A percentile compares a stretch with the other conserved stretches of the same genome.
These are phyloP conservation scores for Sphagnum tenellum DNA, from an alignment of 225 moss, liverwort and hornwort species.

Conservation along the genomic window DNA sequence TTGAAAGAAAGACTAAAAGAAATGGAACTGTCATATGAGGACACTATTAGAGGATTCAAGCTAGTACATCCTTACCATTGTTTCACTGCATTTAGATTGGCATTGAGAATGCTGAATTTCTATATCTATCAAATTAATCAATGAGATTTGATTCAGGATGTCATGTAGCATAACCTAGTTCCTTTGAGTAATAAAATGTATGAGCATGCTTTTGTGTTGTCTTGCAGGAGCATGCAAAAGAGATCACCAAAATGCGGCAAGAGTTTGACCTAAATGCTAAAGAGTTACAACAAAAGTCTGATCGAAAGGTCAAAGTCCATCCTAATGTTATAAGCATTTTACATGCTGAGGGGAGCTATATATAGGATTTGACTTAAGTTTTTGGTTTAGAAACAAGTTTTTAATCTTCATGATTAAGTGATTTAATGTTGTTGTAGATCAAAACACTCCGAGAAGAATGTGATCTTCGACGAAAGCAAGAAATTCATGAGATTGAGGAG, in stretches of 20 bases:
- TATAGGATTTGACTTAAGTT: no score
- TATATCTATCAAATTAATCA: no score
- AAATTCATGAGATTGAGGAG: conserved; percentile 86
- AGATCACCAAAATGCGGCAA: conserved; percentile 84
- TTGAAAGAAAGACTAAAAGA: conserved; percentile 66
- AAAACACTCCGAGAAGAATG: conserved; percentile 61
- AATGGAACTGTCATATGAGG: conserved; percentile 72
- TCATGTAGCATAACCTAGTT: no score
- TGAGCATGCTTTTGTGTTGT: background rate
- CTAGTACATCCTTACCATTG: conserved; percentile 30
- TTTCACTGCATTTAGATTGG: background rate
- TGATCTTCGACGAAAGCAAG: conserved; percentile 68
- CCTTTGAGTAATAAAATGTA: no score
- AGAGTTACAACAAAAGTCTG: conserved; percentile 67
- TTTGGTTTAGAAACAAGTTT: no score
- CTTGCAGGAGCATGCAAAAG: conserved; percentile 74
- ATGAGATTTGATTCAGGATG: no score
- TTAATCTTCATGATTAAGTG: no score
- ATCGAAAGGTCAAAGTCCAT: conserved; percentile 31
- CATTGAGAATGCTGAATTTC: no score
- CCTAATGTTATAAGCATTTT: no score
- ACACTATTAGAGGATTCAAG: conserved; percentile 59
- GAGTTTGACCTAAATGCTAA: conserved; percentile 77
- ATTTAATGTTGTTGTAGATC: conserved; percentile 25
- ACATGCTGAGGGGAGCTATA: no score